These are phyloP conservation scores for Linum usitatissimum DNA, from an alignment of 345 rosid genomes.

Conservation along the genomic window DNA sequence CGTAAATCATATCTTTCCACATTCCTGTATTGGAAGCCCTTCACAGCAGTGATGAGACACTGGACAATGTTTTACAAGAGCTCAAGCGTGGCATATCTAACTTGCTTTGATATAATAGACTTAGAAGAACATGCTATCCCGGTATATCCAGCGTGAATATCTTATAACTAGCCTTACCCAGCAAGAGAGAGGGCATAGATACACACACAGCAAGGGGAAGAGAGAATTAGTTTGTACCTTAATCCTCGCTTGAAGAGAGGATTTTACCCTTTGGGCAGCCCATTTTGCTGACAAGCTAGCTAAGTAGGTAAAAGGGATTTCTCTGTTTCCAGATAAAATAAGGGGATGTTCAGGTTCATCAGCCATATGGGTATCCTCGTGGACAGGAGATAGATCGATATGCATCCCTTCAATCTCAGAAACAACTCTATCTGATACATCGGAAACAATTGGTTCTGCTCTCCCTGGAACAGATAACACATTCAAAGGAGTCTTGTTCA, in stretches of 20 bases:
- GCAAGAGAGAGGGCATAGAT: too few species aligned
- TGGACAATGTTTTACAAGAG: slow-evolving; percentile 19
- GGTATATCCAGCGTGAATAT: too few species aligned
- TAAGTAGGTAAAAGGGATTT: slow-evolving; percentile 79
- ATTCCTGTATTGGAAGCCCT: slow-evolving; percentile 57
- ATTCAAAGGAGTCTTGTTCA: background rate
- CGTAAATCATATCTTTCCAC: slow-evolving; percentile 53
- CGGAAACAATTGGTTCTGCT: slow-evolving; percentile 18
- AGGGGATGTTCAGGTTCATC: slow-evolving; percentile 45
- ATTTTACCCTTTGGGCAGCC: slow-evolving; percentile 50
- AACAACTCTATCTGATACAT: slow-evolving; percentile 29
- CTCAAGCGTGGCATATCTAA: background rate
- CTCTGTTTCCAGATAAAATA: slow-evolving; percentile 35
- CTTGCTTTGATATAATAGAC: too few species aligned
- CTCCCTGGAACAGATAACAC: slow-evolving; percentile 5
- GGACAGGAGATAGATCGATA: slow-evolving; percentile 22
- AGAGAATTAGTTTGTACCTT: slow-evolving; percentile 34
- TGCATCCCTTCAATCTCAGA: slow-evolving; percentile 26
- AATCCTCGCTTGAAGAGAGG: slow-evolving; percentile 53
- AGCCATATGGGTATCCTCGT: slow-evolving; percentile 29
- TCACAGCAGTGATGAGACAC: slow-evolving; percentile 93
- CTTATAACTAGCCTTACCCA: too few species aligned
- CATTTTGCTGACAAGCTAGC: slow-evolving; percentile 72
- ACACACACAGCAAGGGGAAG: background rate
- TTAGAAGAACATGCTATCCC: too few species aligned